phyloP scores from a whole-genome alignment of 2,329 filamentous ascomycete species.

The Trichoderma semiorbis region DNA sequence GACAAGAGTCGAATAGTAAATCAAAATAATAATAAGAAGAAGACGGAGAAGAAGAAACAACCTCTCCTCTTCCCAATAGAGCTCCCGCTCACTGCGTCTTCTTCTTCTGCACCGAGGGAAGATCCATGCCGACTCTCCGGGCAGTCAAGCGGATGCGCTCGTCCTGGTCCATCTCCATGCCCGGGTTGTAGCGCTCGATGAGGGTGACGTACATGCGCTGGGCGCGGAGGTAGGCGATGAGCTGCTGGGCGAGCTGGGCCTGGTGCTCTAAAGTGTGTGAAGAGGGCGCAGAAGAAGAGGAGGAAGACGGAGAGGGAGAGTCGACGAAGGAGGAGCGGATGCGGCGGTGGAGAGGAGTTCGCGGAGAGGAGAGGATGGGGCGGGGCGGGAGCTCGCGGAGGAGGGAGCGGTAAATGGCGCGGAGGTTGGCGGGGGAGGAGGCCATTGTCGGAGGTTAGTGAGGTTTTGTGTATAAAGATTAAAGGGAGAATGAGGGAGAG shows the following conservation, averaged over 20 bases:
- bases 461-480: background rate
- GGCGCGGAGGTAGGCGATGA: slow-evolving; percentile 75
- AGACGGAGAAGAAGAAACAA: background rate
- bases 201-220: slow-evolving; percentile 79
- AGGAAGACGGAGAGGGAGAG: slow-evolving; percentile 30
- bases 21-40: background rate
- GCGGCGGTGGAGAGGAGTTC: slow-evolving; percentile 49
- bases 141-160: slow-evolving; percentile 82
- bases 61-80: too few species aligned
- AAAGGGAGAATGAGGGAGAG: background rate
- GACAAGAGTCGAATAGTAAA: background rate
- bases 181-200: slow-evolving; percentile 89
- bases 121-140: slow-evolving; percentile 82
- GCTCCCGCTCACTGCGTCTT: background rate
- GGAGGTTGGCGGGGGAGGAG: slow-evolving; percentile 50
- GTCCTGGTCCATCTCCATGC: slow-evolving; percentile 81
- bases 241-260: slow-evolving; percentile 61
- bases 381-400: slow-evolving; percentile 84
- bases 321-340: slow-evolving; percentile 30
- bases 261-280: slow-evolving; percentile 25
- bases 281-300: slow-evolving; percentile 30
- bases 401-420: slow-evolving; percentile 81
- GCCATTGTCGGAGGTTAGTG: slow-evolving; percentile 26
- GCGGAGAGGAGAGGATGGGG: slow-evolving; percentile 50
- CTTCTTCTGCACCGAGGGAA: slow-evolving; percentile 49